Base-by-base conservation (phyloP, 2,329 filamentous ascomycete species). In the Fusarium tupiense region DNA sequence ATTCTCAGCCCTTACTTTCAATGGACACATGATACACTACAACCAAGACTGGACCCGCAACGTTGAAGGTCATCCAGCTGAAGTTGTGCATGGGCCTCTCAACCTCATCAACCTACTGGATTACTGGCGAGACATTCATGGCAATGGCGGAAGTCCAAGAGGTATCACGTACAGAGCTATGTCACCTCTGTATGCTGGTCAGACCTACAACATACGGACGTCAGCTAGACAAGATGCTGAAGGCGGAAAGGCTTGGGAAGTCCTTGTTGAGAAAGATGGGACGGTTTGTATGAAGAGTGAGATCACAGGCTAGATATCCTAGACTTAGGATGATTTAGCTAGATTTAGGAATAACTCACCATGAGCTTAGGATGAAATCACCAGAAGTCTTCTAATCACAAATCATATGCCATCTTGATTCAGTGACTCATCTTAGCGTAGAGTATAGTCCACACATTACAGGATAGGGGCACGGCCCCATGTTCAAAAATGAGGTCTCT, bases 11-110 rank as follows among this genome's bases (percentile, higher is more conserved):
- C 84, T 97, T 46, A 97, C 94, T 0, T 95, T 95, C 85, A 97
- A 97, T 79, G 93, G 90, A 0, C 95, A 97, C 81, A 91, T 90
- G 74, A 97, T 97, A 62, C 95, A 97, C 81, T 92, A 96, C 76
- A 93, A 95, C 78, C 87, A 88, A 31, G 79, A 85, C 19, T 96
- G 93, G 85, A 89, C 90, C 20, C 85, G 85, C 10, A 83, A 86
- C 10, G 85, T 92, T 13, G 92, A 96, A 81, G 91, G 91, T 1
- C 93, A 96, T 77, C 88, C 89, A 0, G 88, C 90, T 22, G 82
- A 92, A 10, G 89, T 97, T 17, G 93, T 97, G 37, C 95, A 97
- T 76, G 94, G 94, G 0, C 94, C 94, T 3, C 83, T 97, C 69
- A 93, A 92, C 40, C 85, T 96, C 31, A 92, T 93, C 17, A 87